Evolutionary conservation across 2,329 filamentous ascomycete genomes (phyloP), one percentile per base, ranked within the genome.

Genomic region (Diaporthe longicolla): DNA sequence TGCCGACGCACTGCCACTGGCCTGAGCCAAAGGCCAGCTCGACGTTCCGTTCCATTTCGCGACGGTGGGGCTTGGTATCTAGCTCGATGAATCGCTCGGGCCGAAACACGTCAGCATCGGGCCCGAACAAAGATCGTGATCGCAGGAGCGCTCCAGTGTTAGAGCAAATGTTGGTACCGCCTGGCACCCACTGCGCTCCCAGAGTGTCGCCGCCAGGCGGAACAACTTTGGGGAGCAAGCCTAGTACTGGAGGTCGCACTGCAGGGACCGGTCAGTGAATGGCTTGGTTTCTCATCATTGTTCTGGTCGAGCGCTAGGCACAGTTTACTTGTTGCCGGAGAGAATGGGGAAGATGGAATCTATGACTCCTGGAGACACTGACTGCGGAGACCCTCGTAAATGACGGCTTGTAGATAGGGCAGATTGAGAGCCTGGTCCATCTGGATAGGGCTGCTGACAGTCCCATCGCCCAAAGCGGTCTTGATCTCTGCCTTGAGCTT

Each of bases 51-150:
- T 81, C 77, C 78, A 83, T 84, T 19, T 77, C 76, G 15, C 24
- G 75, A 76, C 69, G 79, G 77, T 29, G 79, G 77, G 37, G 13
- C 1, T 78, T 78, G 0, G 65, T 71, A 8, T 87, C 90, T 1
- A 89, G 77, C 7, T 80, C 83, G 50, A 83, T 80, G 90, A 90
- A 93, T 29, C 91, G 85, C 77, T 91, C 90, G 0, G 91, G 91
- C 3, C 86, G 83, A 81, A 92, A 93, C 3, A 85, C 80, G 17
- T 91, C 88, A 1, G 89, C 89, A 76, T 92, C 88, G 0, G 84
- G 78, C 4, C 91, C 91, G 32, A 73, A 76, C 4, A 76, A 19
- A 19, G 54, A 74, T 15, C 26, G 54, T 3, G 61, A 58, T 8
- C 75, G 75, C 24, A 59, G 54, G 7, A 80, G 7, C 3, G 63